Evolutionary conservation across 768 basidiomycete genomes (phyloP).

Genomic region (Phlebiopsis gigantea): DNA sequence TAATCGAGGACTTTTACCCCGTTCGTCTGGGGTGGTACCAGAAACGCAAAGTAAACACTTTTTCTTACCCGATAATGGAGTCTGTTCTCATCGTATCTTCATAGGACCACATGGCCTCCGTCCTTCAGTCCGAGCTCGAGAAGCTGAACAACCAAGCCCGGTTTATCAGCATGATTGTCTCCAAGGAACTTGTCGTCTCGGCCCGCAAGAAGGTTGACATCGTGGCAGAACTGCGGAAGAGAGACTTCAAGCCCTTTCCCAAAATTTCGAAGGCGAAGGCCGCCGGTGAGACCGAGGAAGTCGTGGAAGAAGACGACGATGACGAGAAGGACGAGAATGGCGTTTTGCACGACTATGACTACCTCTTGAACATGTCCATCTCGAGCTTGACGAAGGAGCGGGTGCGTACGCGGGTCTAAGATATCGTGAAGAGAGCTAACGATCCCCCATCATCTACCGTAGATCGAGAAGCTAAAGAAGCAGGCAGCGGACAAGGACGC

Average conservation of each 20-base stretch:
- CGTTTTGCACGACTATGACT: slow-evolving; percentile 75
- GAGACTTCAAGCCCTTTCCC: slow-evolving; percentile 89
- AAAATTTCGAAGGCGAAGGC: slow-evolving; percentile 68
- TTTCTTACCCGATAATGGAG: neutral
- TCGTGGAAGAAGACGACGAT: slow-evolving; percentile 48
- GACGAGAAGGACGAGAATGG: slow-evolving; percentile 44
- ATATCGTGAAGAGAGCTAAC: neutral
- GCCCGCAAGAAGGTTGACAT: slow-evolving; percentile 89
- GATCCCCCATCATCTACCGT: neutral
- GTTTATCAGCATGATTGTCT: slow-evolving; percentile 94
- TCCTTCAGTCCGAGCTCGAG: slow-evolving; percentile 77
- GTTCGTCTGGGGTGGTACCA: slow-evolving; percentile 87
- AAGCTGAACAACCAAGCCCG: slow-evolving; percentile 91
- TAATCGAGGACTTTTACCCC: slow-evolving; percentile 91
- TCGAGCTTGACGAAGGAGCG: slow-evolving; percentile 93
- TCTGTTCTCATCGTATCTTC: neutral
- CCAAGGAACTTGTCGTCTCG: slow-evolving; percentile 72
- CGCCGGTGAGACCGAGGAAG: slow-evolving; percentile 59
- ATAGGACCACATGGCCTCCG: slow-evolving; percentile 80
- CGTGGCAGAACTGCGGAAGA: slow-evolving; percentile 73
- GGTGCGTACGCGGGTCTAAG: slow-evolving; percentile 34
- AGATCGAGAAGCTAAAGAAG: slow-evolving; percentile 81
- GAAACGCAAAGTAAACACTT: slow-evolving; percentile 77
- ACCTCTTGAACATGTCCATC: slow-evolving; percentile 92
- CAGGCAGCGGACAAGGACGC: slow-evolving; percentile 80